Percentiles rank a stretch among this genome's conserved stretches.
phyloP scores from a whole-genome alignment of 371 early-diverging fungal genomes.

The Mycotypha africana region DNA sequence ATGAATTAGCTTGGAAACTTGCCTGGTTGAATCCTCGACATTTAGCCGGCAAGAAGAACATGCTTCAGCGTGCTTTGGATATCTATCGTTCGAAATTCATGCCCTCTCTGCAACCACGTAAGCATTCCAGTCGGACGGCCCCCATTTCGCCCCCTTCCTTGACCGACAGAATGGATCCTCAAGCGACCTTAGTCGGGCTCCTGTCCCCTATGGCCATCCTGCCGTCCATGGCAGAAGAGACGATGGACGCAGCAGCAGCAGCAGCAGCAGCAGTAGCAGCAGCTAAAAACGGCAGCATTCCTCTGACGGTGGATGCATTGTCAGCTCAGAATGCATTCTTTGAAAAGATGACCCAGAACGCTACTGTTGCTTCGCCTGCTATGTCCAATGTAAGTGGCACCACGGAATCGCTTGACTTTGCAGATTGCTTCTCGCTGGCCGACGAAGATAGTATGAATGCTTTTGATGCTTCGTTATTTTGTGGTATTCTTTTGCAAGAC shows the following conservation, averaged over 20 bases:
- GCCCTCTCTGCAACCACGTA: constrained; percentile 40
- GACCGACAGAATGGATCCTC: neutral
- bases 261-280: too few species aligned
- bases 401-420: constrained; percentile 36
- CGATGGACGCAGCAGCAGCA: too few species aligned
- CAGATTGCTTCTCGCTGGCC: constrained; percentile 46
- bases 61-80: constrained; percentile 47
- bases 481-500: constrained; percentile 15
- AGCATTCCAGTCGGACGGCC: constrained; percentile 20
- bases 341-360: constrained; percentile 3
- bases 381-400: constrained; percentile 25
- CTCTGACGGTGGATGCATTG: constrained; percentile 21
- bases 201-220: neutral
- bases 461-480: constrained; percentile 14
- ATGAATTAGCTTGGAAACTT: constrained; percentile 47
- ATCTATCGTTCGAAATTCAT: constrained; percentile 39
- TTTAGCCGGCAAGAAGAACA: constrained; percentile 37
- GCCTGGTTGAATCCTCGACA: constrained; percentile 45
- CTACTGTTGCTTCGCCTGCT: constrained; percentile 8
- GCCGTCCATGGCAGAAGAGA: neutral
- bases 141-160: constrained; percentile 18
- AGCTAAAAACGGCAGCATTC: constrained; percentile 3
- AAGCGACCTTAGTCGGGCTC: constrained; percentile 2
- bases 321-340: constrained; percentile 37
- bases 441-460: constrained; percentile 21